Evolutionary conservation across 176 grass and related monocot species (phyloP), one percentile per base, ranked within the genome.

Genomic region (Pontederia paniculata): DNA sequence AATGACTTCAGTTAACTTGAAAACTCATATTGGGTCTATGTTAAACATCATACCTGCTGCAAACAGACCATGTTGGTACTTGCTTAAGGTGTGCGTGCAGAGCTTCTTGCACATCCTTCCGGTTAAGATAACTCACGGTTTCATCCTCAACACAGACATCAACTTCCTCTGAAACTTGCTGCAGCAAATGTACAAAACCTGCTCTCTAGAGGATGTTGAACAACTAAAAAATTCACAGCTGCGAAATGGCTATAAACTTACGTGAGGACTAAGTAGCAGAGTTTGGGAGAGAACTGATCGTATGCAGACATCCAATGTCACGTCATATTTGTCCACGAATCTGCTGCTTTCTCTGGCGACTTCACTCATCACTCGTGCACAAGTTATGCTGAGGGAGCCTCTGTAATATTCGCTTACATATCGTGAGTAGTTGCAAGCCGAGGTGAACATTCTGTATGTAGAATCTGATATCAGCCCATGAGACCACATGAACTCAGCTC

Each of bases 241-340:
- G 28, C 8, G 57, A 21, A 13, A 22, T 12, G 16, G 9, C 4
- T 22, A 41, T 9, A 41, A 62, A 55, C 68, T 67, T 65, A 83
- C 83, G 17, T 79, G 83, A 13, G 91, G 91, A 50, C 73, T 66
- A 17, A 97, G 79, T 68, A 74, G 52, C 60, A 58, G 60, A 12
- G 91, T 87, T 74, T 97, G 91, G 0, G 91, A 90, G 20, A 97
- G 83, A 67, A 97, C 86, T 0, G 91, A 89, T 6, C 86, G 74
- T 25, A 97, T 59, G 64, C 91, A 97, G 53, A 97, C 91, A 54
- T 97, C 91, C 44, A 97, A 74, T 18, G 86, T 97, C 57, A 97
- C 91, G 55, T 97, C 91, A 9, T 97, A 97, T 69, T 97, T 97
- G 80, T 97, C 91, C 9, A 97, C 86, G 45, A 97, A 90, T 46